A percentile compares a stretch with the other conserved stretches of the same genome.
phyloP scores from a whole-genome alignment of 768 basidiomycete species.

The Lentinula edodes region DNA sequence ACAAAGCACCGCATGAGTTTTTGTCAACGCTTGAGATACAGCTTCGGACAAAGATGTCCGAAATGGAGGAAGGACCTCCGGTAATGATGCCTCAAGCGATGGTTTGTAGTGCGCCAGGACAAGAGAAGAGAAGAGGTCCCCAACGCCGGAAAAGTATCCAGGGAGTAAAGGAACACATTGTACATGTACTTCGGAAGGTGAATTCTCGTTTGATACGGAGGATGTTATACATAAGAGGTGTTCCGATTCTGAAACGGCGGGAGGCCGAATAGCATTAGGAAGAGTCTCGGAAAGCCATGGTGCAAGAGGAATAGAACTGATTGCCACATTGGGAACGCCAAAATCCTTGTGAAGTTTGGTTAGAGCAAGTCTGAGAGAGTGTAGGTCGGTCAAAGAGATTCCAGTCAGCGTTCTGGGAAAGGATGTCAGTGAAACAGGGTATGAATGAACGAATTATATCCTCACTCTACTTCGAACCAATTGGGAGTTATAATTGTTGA shows the following conservation, averaged over 20 bases:
- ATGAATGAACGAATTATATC: conserved; percentile 5
- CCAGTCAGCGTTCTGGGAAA: conserved; percentile 66
- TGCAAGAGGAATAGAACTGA: conserved; percentile 80
- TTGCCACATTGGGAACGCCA: conserved; percentile 79
- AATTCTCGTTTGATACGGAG: conserved; percentile 16
- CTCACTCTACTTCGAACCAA: conserved; percentile 96
- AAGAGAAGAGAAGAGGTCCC: conserved; percentile 93
- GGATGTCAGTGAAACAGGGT: not conserved
- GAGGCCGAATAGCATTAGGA: conserved; percentile 39
- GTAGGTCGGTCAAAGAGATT: conserved; percentile 56
- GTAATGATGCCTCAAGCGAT: conserved; percentile 5
- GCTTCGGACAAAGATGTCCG: conserved; percentile 50
- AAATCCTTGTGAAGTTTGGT: conserved; percentile 70
- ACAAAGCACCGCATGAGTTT: conserved; percentile 67
- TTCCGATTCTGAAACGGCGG: conserved; percentile 26
- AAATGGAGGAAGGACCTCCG: not conserved
- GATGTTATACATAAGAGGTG: conserved; percentile 83
- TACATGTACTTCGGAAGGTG: conserved; percentile 50
- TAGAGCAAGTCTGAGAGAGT: conserved; percentile 65
- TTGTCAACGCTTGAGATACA: conserved; percentile 61
- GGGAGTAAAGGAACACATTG: conserved; percentile 72
- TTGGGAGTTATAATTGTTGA: conserved; percentile 96
- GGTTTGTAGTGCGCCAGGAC: conserved; percentile 73
- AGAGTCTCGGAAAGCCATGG: conserved; percentile 53
- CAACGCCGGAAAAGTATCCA: conserved; percentile 95